phyloP scores from a whole-genome alignment of 2,329 filamentous ascomycete genomes.

The Aureobasidium uvarum region DNA sequence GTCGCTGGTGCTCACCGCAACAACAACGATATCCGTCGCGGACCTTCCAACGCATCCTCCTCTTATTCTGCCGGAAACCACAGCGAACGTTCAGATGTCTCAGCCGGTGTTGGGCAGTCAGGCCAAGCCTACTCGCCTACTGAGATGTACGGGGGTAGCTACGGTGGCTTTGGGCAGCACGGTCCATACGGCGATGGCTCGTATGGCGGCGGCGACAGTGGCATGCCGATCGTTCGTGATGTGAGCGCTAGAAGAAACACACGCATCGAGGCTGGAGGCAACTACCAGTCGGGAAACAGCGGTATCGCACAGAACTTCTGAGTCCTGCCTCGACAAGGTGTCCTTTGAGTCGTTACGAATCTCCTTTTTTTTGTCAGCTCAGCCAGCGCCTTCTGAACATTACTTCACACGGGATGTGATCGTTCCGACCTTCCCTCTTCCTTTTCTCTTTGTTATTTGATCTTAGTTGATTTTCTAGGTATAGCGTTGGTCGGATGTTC shows the following conservation, averaged over 20 bases:
- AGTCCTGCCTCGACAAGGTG: not conserved
- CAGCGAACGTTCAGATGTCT: slow-evolving; percentile 58
- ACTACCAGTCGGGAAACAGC: slow-evolving; percentile 83
- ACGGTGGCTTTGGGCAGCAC: slow-evolving; percentile 54
- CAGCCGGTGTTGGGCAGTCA: slow-evolving; percentile 34
- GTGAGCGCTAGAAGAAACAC: slow-evolving; percentile 91
- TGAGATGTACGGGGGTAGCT: slow-evolving; percentile 40
- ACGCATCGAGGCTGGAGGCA: slow-evolving; percentile 84
- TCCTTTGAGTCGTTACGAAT: slow-evolving; percentile 18
- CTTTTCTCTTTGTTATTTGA: slow-evolving; percentile 7
- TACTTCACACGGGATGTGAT: not conserved
- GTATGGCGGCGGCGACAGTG: slow-evolving; percentile 54
- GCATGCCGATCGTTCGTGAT: slow-evolving; percentile 84
- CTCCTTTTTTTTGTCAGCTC: slow-evolving; percentile 15
- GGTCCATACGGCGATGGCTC: slow-evolving; percentile 57
- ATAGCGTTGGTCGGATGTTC: slow-evolving; percentile 16
- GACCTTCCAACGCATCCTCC: slow-evolving; percentile 92
- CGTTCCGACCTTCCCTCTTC: not conserved
- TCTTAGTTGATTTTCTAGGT: slow-evolving; percentile 1
- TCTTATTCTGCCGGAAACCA: slow-evolving; percentile 81
- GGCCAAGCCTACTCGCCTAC: slow-evolving; percentile 38
- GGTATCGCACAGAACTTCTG: slow-evolving; percentile 97
- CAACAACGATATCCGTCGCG: slow-evolving; percentile 76
- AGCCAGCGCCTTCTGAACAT: slow-evolving; percentile 15
- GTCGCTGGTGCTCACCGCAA: slow-evolving; percentile 63